Evolutionary conservation across 352 stramenopile species (phyloP).

Genomic region (Discostella stelligera): DNA sequence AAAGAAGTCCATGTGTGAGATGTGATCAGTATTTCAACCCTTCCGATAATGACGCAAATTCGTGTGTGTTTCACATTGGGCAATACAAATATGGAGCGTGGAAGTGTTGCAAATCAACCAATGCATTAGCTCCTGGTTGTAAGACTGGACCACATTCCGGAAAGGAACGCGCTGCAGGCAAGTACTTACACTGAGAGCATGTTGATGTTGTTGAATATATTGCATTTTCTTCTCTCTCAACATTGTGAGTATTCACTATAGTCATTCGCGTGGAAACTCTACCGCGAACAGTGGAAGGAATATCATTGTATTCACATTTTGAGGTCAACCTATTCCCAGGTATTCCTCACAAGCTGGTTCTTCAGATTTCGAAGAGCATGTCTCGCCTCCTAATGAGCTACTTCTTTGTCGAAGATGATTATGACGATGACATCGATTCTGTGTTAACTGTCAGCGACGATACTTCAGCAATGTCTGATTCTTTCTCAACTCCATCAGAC

Average conservation of each 20-base stretch:
- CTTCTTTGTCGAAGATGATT: conserved; percentile 53
- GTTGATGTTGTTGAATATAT: no score
- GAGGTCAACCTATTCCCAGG: conserved; percentile 63
- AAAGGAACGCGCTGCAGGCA: conserved; percentile 45
- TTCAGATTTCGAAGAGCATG: conserved; percentile 62
- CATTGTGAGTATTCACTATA: conserved; percentile 8
- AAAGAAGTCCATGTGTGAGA: conserved; percentile 55
- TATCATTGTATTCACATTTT: conserved; percentile 63
- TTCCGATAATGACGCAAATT: conserved; percentile 51
- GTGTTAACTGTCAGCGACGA: conserved; percentile 37
- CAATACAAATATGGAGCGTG: conserved; percentile 40
- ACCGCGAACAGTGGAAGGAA: conserved; percentile 48
- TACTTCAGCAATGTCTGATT: conserved; percentile 3
- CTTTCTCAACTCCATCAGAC: conserved; percentile 17
- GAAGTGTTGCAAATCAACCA: conserved; percentile 50
- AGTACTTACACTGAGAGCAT: no score
- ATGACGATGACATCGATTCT: conserved; percentile 38
- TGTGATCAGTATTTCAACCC: conserved; percentile 60
- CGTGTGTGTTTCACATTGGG: conserved; percentile 55
- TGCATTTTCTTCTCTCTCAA: no score
- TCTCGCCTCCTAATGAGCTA: conserved; percentile 62
- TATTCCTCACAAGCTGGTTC: conserved; percentile 41
- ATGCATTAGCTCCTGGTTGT: conserved; percentile 45
- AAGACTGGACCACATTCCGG: conserved; percentile 59
- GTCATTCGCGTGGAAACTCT: conserved; percentile 52